Evolutionary conservation across 2,329 filamentous ascomycete genomes (phyloP).

Genomic region (Venturiaceae sp.): DNA sequence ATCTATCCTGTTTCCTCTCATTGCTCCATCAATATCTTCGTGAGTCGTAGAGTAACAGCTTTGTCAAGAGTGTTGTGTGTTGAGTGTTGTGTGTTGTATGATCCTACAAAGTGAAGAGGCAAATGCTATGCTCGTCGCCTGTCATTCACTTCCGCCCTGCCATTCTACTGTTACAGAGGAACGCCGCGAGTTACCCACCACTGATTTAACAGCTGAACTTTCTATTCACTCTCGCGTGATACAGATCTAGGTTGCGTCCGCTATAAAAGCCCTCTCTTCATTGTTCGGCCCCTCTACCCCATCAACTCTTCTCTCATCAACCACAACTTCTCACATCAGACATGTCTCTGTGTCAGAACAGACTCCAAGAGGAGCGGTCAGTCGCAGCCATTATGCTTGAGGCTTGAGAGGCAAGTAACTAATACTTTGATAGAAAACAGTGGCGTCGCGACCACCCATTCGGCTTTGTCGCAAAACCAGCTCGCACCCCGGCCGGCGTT

Average conservation of each 20-base stretch:
- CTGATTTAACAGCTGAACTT: not conserved
- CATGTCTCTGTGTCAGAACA: constrained; percentile 85
- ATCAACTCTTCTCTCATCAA: not conserved
- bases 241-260: not conserved
- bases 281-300: not conserved
- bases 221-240: not conserved
- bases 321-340: not conserved
- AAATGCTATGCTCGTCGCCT: not conserved
- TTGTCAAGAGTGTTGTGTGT: too few species aligned
- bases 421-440: constrained; percentile 60
- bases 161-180: too few species aligned
- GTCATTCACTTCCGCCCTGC: not conserved
- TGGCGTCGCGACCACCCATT: constrained; percentile 97
- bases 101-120: not conserved
- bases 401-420: not conserved
- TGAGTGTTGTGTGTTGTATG: not conserved
- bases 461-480: constrained; percentile 88
- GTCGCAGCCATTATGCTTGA: constrained; percentile 17
- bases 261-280: not conserved
- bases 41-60: not conserved
- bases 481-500: constrained; percentile 61
- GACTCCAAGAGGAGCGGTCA: constrained; percentile 80
- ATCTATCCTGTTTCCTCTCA: too few species aligned
- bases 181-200: not conserved
- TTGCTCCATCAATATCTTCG: not conserved